phyloP scores from a whole-genome alignment of 805 yeast species.

The Blastobotrys attinorum region DNA sequence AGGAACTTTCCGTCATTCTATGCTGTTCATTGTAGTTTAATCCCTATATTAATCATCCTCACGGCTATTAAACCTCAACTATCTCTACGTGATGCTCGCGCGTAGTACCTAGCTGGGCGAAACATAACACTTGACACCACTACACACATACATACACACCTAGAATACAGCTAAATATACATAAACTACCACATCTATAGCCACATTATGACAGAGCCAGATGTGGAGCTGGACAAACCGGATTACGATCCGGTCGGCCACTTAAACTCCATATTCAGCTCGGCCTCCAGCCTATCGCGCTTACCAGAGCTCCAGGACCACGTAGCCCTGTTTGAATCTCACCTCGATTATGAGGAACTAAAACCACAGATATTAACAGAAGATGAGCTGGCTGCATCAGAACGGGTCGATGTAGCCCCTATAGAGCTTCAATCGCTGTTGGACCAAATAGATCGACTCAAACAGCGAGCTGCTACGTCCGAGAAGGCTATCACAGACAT shows the following conservation, averaged over 20 bases:
- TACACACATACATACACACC: too few species aligned
- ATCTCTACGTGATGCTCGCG: too few species aligned
- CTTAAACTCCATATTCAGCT: slow-evolving; percentile 40
- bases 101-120: too few species aligned
- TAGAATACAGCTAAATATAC: too few species aligned
- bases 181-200: too few species aligned
- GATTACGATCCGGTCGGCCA: slow-evolving; percentile 50
- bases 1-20: too few species aligned
- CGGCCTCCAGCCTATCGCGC: slow-evolving; percentile 43
- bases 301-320: slow-evolving; percentile 44
- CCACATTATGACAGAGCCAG: too few species aligned
- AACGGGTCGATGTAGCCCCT: slow-evolving; percentile 21
- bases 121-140: too few species aligned
- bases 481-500: slow-evolving; percentile 55
- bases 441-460: slow-evolving; percentile 39
- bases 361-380: slow-evolving; percentile 32
- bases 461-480: slow-evolving; percentile 43
- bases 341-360: slow-evolving; percentile 40
- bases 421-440: slow-evolving; percentile 33
- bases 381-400: slow-evolving; percentile 16
- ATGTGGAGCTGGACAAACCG: slow-evolving; percentile 27
- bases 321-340: slow-evolving; percentile 43
- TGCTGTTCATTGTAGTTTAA: too few species aligned
- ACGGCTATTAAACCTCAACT: too few species aligned
- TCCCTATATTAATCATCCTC: too few species aligned